phyloP scores from a whole-genome alignment of 257 asterid genomes.

The Eustoma russellianum region DNA sequence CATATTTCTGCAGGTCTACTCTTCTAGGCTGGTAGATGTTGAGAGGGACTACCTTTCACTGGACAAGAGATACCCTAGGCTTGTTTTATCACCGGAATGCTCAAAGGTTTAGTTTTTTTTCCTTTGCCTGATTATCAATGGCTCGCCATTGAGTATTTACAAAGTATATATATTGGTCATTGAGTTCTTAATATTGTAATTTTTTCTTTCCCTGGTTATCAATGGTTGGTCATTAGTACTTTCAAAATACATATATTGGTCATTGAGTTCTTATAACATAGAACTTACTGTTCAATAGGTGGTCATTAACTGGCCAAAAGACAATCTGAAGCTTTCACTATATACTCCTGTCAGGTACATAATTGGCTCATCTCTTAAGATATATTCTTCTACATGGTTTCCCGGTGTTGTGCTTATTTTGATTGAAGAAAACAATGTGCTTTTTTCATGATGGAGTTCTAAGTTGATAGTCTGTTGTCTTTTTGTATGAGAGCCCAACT shows the following conservation, averaged over 20 bases:
- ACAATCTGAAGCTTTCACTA: constrained; percentile 53
- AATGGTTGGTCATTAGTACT: no score
- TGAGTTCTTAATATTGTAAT: constrained; percentile 4
- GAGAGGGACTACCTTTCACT: constrained; percentile 85
- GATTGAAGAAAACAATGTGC: neutral
- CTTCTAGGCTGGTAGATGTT: constrained; percentile 54
- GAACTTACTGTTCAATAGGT: constrained; percentile 35
- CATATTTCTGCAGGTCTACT: constrained; percentile 46
- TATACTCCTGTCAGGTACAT: constrained; percentile 86
- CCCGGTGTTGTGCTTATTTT: neutral
- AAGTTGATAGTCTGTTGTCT: no score
- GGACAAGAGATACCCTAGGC: constrained; percentile 83
- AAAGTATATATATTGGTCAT: no score
- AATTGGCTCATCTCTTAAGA: neutral
- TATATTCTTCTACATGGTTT: neutral
- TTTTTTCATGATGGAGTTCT: no score
- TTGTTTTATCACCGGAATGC: constrained; percentile 88
- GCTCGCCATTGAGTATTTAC: no score
- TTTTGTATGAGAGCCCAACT: no score
- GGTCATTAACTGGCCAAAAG: constrained; percentile 72
- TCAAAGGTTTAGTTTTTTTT: constrained; percentile 55
- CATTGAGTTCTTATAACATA: no score
- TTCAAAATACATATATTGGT: no score
- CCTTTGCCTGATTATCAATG: constrained; percentile 11
- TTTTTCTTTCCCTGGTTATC: constrained; percentile 12